phyloP scores from a whole-genome alignment of 2,329 filamentous ascomycete genomes.

The Fusarium armeniacum region DNA sequence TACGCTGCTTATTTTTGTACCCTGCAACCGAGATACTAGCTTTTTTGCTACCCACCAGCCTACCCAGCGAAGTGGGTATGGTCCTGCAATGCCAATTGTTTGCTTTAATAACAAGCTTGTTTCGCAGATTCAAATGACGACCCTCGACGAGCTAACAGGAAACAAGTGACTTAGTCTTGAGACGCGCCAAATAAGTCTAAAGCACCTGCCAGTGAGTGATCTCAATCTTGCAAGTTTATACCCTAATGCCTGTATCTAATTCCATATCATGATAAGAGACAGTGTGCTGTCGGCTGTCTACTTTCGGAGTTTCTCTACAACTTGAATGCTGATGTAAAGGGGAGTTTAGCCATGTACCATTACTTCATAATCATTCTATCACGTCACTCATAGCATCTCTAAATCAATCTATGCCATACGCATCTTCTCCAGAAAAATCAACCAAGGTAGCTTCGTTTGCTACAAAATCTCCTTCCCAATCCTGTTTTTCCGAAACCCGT shows the following conservation, averaged over 20 bases:
- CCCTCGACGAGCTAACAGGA: not conserved
- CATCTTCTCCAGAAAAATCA: conserved; percentile 39
- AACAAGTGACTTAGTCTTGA: not conserved
- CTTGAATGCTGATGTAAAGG: not conserved
- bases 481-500: conserved; percentile 26
- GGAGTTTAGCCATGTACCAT: conserved; percentile 15
- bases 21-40: too few relatives aligned
- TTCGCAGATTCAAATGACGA: not conserved
- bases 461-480: conserved; percentile 39
- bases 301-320: not conserved
- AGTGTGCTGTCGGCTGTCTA: not conserved
- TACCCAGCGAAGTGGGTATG: not conserved
- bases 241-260: not conserved
- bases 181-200: not conserved
- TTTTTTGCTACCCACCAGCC: too few relatives aligned
- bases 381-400: conserved; percentile 17
- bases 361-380: conserved; percentile 30
- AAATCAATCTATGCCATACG: conserved; percentile 33
- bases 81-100: not conserved
- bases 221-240: too few relatives aligned
- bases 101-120: not conserved
- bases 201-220: not conserved
- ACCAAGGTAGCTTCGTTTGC: conserved; percentile 41
- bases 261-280: not conserved
- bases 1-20: not conserved